A percentile compares a stretch with the other conserved stretches of the same genome.
Conservation (phyloP, 139 green algal genomes). For the Chlorella sp. region DNA sequence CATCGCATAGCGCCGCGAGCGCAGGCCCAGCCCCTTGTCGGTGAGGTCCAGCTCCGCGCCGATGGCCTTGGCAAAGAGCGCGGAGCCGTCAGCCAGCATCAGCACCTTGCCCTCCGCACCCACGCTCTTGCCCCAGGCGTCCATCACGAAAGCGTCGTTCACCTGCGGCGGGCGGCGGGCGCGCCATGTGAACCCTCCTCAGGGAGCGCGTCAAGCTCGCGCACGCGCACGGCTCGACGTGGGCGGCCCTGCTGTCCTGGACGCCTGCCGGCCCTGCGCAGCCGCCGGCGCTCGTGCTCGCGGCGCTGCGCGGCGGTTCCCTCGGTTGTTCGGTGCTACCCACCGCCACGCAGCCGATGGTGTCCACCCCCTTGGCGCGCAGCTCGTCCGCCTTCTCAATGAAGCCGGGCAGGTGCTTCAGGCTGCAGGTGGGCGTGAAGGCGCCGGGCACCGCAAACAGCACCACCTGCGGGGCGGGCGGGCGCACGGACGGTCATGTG, state of each 20-base stretch:
- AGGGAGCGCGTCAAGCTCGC: too few species aligned
- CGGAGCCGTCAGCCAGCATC: constrained; percentile 94
- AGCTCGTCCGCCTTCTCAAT: constrained; percentile 93
- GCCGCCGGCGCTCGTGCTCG: too few species aligned
- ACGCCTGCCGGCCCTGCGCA: too few species aligned
- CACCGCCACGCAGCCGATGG: constrained; percentile 92
- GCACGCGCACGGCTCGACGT: too few species aligned
- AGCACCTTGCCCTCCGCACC: constrained; percentile 85
- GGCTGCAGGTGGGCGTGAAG: constrained; percentile 92
- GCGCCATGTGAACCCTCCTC: too few species aligned
- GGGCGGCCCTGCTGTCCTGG: too few species aligned
- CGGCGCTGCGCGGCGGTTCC: too few species aligned
- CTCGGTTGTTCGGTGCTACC: too few species aligned
- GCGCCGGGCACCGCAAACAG: constrained; percentile 90
- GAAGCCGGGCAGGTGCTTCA: constrained; percentile 92
- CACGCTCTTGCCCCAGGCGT: constrained; percentile 93
- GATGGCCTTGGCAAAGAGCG: constrained; percentile 82
- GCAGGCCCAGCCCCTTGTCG: constrained; percentile 91
- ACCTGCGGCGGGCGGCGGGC: too few species aligned
- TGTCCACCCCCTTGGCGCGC: constrained; percentile 89
- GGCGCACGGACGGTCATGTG: too few species aligned
- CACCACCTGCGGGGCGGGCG: constrained; percentile 70
- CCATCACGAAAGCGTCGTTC: constrained; percentile 98
- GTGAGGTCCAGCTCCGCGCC: constrained; percentile 89
- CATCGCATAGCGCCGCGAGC: constrained; percentile 89